Conservation (phyloP, 305 asterid species). For the Solanum chacoense region DNA sequence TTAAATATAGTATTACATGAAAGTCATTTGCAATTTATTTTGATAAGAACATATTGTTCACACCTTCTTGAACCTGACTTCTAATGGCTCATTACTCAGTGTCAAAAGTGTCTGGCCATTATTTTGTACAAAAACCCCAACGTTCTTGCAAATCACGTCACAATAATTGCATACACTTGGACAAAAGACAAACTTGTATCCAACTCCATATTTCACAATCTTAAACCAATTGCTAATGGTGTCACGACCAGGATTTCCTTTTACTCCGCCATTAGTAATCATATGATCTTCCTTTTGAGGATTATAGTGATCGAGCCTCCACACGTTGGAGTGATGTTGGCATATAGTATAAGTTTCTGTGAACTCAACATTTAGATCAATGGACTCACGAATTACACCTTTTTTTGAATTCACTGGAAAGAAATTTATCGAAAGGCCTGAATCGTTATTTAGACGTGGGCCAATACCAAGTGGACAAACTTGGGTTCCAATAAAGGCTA, state of each 20-base stretch:
- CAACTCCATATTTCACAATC: conserved; percentile 26
- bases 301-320: background rate
- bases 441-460: background rate
- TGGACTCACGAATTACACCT: background rate
- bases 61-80: conserved; percentile 23
- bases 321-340: background rate
- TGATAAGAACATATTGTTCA: background rate
- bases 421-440: background rate
- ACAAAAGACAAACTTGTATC: conserved; percentile 43
- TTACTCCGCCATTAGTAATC: conserved; percentile 24
- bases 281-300: background rate
- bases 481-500: background rate
- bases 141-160: conserved; percentile 33
- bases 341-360: background rate
- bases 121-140: conserved; percentile 18
- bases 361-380: background rate
- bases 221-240: conserved; percentile 54
- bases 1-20: background rate
- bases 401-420: background rate
- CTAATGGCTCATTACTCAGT: conserved; percentile 17
- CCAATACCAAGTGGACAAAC: background rate
- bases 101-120: conserved; percentile 30
- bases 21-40: background rate
- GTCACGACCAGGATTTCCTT: conserved; percentile 32
- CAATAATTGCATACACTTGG: conserved; percentile 42